Base-by-base conservation (phyloP, 805 yeast species). In the Hanseniaspora taiwanica region DNA sequence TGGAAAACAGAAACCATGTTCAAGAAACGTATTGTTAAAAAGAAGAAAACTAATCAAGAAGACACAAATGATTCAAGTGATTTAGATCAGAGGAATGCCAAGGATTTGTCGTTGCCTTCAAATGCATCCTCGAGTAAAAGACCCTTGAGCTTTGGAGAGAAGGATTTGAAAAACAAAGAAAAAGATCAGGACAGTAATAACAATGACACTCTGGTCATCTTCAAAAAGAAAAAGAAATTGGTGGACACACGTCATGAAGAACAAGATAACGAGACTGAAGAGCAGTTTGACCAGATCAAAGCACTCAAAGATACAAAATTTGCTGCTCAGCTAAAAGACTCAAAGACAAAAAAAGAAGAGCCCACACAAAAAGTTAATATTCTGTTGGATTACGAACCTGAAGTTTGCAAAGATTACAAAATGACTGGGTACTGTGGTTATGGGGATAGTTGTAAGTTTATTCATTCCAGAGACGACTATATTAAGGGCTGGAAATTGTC, bases 391-490 rank as follows among this genome's bases (percentile, higher is more conserved):
- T 91, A 78, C 53, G 95, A 84, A 55, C 87, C 93, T 1, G 96
- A 91, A 53, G 78, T 91, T 2, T 91, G 98, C 55, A 91, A 89
- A 53, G 97, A 91, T 58, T 91, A 72, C 58, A 71, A 76, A 43
- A 81, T 80, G 48, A 87, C 93, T 0, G 99, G 98, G 0, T 87
- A 76, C 54, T 91, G 98, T 67, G 96, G 96, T 5, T 91, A 80
- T 56, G 99, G 99, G 7, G 98, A 91, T 51, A 80, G 91, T 27
- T 91, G 99, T 64, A 91, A 91, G 62, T 91, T 91, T 57, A 57
- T 89, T 27, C 99, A 91, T 55, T 74, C 83, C 13, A 63, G 99
- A 58, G 96, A 84, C 49, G 94, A 84, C 52, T 81, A 78, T 60
- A 72, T 69, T 41, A 77, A 77, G 36, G 82, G 78, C 23, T 74